A percentile compares a stretch with the other conserved stretches of the same genome.
phyloP scores from a whole-genome alignment of 805 yeast genomes.

The Teunomyces barrocoloradensis region DNA sequence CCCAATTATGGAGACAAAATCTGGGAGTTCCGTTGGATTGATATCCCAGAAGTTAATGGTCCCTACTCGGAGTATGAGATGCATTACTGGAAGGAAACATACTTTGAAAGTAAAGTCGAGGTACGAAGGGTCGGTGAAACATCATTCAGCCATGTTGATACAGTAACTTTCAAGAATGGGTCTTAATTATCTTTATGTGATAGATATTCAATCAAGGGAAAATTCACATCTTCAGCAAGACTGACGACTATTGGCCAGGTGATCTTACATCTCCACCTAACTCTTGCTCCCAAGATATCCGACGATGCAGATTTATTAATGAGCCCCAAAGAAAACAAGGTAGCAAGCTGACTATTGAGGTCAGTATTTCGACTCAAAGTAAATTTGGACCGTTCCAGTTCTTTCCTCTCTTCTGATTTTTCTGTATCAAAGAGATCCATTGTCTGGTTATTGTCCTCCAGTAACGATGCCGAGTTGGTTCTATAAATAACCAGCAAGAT shows the following conservation, averaged over 20 bases:
- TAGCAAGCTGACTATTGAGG: slow-evolving; percentile 57
- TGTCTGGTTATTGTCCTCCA: slow-evolving; percentile 18
- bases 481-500: slow-evolving; percentile 70
- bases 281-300: slow-evolving; percentile 63
- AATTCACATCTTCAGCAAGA: slow-evolving; percentile 60
- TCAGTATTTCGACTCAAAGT: slow-evolving; percentile 44
- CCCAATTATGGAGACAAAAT: slow-evolving; percentile 27
- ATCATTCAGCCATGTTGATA: slow-evolving; percentile 22
- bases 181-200: not conserved
- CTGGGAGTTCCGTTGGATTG: slow-evolving; percentile 53
- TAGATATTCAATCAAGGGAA: slow-evolving; percentile 65
- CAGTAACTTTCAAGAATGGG: slow-evolving; percentile 18
- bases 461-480: slow-evolving; percentile 30
- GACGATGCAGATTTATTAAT: slow-evolving; percentile 39
- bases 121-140: slow-evolving; percentile 34
- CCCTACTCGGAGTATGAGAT: slow-evolving; percentile 53
- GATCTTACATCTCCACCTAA: slow-evolving; percentile 77
- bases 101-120: slow-evolving; percentile 46
- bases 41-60: slow-evolving; percentile 43
- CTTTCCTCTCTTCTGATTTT: slow-evolving; percentile 33
- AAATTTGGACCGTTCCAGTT: slow-evolving; percentile 34
- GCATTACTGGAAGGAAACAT: slow-evolving; percentile 51
- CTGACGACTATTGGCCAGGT: slow-evolving; percentile 62
- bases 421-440: slow-evolving; percentile 25
- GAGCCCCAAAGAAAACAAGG: slow-evolving; percentile 54